Evolutionary conservation across 225 moss, liverwort and hornwort genomes (phyloP).

Genomic region (Sphagnum tenellum): DNA sequence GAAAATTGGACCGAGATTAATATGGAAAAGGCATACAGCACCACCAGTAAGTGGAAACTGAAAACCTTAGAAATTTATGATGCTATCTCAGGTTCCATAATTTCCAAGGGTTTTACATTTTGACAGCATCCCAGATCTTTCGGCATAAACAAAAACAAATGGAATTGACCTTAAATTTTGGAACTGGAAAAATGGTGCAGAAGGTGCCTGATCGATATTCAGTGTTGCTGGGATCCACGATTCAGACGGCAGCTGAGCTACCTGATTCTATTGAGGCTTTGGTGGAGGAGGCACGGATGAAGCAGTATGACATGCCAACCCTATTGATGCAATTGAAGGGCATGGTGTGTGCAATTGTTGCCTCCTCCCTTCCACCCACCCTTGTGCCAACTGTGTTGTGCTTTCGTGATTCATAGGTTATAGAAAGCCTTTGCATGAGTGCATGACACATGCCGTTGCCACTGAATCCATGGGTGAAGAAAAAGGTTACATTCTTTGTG

Average conservation of each 20-base stretch:
- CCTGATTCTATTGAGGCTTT: constrained; percentile 80
- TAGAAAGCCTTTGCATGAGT: not conserved
- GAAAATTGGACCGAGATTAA: constrained; percentile 67
- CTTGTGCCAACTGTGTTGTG: not conserved
- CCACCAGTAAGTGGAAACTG: constrained; percentile 31
- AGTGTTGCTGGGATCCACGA: constrained; percentile 22
- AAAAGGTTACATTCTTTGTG: not conserved
- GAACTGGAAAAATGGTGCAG: constrained; percentile 15
- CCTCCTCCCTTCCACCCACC: not conserved
- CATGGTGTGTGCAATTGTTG: constrained; percentile 31
- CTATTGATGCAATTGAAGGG: constrained; percentile 62
- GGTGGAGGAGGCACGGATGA: constrained; percentile 62
- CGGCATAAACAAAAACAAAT: no score
- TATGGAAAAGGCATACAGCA: constrained; percentile 42
- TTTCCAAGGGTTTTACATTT: no score
- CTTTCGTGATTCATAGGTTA: not conserved
- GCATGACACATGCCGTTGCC: no score
- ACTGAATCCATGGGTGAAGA: no score
- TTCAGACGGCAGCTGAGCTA: constrained; percentile 27
- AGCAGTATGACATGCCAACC: constrained; percentile 68
- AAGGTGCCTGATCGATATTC: constrained; percentile 23
- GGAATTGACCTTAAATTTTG: not conserved
- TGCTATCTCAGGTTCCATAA: no score
- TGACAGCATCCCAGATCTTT: no score
- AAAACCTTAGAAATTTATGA: no score